phyloP scores from a whole-genome alignment of 106 monocot genomes.

The Dioscorea alata region DNA sequence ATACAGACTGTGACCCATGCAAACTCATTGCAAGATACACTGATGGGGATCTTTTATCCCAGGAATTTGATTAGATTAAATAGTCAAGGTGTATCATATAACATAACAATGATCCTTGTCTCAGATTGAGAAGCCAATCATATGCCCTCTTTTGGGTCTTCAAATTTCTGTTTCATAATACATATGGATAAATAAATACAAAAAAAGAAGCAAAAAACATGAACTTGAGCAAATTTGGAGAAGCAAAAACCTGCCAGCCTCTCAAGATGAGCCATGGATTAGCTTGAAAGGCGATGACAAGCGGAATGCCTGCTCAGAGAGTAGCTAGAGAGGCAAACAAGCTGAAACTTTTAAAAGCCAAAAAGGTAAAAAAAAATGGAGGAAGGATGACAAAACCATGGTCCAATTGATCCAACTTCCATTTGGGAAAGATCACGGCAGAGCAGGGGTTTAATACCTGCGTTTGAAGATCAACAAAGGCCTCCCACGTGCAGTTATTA shows the following conservation, averaged over 20 bases:
- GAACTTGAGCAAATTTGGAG: neutral
- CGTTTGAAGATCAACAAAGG: neutral
- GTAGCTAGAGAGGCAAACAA: neutral
- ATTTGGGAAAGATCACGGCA: neutral
- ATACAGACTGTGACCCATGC: no score
- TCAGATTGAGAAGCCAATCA: neutral
- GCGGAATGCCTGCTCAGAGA: no score
- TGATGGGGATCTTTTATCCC: neutral
- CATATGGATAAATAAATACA: neutral
- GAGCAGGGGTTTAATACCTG: neutral
- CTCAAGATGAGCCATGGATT: neutral
- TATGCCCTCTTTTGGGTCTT: neutral
- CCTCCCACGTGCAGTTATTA: conserved; percentile 1
- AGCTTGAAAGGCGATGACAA: no score
- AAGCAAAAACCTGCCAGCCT: conserved; percentile 3
- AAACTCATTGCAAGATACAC: no score
- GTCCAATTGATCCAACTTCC: neutral
- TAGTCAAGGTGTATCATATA: neutral
- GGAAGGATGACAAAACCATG: neutral
- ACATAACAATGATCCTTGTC: neutral
- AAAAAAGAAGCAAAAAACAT: neutral
- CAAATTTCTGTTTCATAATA: no score
- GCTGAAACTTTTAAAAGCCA: neutral
- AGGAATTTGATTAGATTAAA: neutral
- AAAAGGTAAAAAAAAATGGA: neutral